Base-by-base conservation (phyloP, 2,329 filamentous ascomycete genomes). In the Orbilia brochopaga region DNA sequence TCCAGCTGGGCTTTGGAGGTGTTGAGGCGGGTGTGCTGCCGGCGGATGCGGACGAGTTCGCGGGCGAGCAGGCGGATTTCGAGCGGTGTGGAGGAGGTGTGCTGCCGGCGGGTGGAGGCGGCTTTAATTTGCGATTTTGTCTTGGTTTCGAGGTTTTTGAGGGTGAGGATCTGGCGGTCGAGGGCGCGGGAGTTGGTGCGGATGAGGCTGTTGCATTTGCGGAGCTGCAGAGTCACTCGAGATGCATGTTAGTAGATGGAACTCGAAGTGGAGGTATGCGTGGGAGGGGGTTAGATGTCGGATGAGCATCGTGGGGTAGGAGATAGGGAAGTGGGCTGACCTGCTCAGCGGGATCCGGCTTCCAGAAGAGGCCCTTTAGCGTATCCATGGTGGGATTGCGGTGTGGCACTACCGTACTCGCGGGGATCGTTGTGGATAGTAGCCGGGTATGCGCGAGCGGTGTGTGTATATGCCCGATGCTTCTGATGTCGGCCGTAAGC, bases 121-220 rank as follows among this genome's bases (percentile, higher is more conserved):
- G 88, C 86, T 61, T 95, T 79, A 80, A 97, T 97, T 75, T 91
- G 86, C 79, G 86, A 88, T 78, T 91, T 92, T 74, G 92, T 92
- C 80, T 94, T 95, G 78, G 81, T 81, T 79, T 99, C 93, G 75
- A 91, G 88, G 64, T 86, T 83, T 80, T 90, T 92, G 75, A 94
- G 86, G 75, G 87, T 84, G 60, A 84, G 81, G 79, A 99, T 93
- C 81, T 97, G 92, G 78, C 94, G 92, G 80, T 99, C 94, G 77
- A 99, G 86, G 79, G 96, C 93, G 78, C 94, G 92, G 74, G 91
- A 89, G 81, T 97, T 97, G 79, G 87, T 83, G 73, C 93, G 91
- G 77, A 99, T 89, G 73, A 97, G 86, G 73, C 87, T 83, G 80
- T 97, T 96, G 81, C 93, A 97, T 88, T 97, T 97, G 74, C 92